Conservation (phyloP, 2,329 filamentous ascomycete species). For the Tothia fuscella region DNA sequence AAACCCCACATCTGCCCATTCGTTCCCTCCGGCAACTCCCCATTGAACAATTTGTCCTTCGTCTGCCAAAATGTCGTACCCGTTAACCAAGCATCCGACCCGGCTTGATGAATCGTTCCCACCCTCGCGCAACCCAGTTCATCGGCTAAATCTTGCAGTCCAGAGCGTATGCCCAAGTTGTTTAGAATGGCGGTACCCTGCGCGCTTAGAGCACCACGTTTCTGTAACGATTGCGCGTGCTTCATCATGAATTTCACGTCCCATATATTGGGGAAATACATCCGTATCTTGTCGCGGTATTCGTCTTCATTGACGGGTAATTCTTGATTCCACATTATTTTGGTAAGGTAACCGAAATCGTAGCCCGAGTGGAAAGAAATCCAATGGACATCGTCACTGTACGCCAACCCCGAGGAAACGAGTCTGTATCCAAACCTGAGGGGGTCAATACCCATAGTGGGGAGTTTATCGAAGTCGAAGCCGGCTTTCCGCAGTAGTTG, state of each 20-base stretch:
- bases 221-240: constrained; percentile 56
- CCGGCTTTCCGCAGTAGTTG: constrained; percentile 81
- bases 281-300: constrained; percentile 78
- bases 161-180: constrained; percentile 80
- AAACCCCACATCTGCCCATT: constrained; percentile 93
- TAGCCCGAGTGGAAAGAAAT: constrained; percentile 97
- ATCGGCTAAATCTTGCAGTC: constrained; percentile 86
- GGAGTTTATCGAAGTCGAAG: constrained; percentile 78
- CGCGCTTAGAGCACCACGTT: constrained; percentile 5
- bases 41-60: constrained; percentile 75
- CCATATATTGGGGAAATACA: constrained; percentile 86
- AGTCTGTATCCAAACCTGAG: constrained; percentile 79
- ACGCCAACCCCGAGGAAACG: constrained; percentile 83
- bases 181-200: constrained; percentile 60
- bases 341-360: constrained; percentile 95
- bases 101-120: constrained; percentile 81
- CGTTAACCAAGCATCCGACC: constrained; percentile 85
- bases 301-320: constrained; percentile 82
- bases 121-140: constrained; percentile 82
- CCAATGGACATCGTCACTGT: constrained; percentile 83
- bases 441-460: constrained; percentile 82
- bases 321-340: constrained; percentile 72
- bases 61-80: constrained; percentile 93
- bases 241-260: constrained; percentile 98
- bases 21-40: constrained; percentile 62